Conservation (phyloP, 768 basidiomycete genomes). For the Leccinum fibrillosum region DNA sequence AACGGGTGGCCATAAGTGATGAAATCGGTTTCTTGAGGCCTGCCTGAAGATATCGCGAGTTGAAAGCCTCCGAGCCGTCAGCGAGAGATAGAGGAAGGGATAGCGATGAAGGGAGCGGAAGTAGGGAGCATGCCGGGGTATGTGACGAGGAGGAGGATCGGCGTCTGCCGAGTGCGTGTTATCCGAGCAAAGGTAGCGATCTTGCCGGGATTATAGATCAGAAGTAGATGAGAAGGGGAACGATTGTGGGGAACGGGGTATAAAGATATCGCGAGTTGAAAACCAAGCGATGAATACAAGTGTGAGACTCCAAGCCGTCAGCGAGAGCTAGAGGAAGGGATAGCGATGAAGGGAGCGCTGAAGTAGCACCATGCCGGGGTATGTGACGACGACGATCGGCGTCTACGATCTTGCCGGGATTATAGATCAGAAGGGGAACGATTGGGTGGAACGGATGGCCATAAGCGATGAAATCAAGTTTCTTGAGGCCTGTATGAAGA, state of each 20-base stretch:
- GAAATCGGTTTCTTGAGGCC: conserved; percentile 88
- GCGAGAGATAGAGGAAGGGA: too few species aligned
- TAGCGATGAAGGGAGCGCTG: conserved; percentile 75
- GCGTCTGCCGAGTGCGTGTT: conserved; percentile 75
- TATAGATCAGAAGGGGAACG: conserved; percentile 84
- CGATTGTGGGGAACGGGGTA: conserved; percentile 83
- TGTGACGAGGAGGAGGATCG: conserved; percentile 87
- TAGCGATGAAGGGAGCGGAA: too few species aligned
- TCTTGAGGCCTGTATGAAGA: conserved; percentile 78
- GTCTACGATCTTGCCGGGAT: conserved; percentile 89
- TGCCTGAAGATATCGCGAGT: conserved; percentile 85
- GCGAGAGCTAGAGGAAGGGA: conserved; percentile 66
- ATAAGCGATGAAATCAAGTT: conserved; percentile 96
- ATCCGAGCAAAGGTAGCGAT: conserved; percentile 88
- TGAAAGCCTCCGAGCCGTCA: conserved; percentile 90
- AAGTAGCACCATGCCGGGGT: conserved; percentile 69
- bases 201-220: conserved; percentile 92
- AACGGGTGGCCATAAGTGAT: conserved; percentile 91
- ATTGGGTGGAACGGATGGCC: conserved; percentile 91
- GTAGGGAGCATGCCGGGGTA: conserved; percentile 36
- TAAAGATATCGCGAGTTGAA: conserved; percentile 96
- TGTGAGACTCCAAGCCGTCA: conserved; percentile 81
- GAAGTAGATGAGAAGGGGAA: conserved; percentile 53
- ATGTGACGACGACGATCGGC: conserved; percentile 66
- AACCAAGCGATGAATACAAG: conserved; percentile 81